Conservation (phyloP, 2,329 filamentous ascomycete species). For the Aspergillus costaricaensis region DNA sequence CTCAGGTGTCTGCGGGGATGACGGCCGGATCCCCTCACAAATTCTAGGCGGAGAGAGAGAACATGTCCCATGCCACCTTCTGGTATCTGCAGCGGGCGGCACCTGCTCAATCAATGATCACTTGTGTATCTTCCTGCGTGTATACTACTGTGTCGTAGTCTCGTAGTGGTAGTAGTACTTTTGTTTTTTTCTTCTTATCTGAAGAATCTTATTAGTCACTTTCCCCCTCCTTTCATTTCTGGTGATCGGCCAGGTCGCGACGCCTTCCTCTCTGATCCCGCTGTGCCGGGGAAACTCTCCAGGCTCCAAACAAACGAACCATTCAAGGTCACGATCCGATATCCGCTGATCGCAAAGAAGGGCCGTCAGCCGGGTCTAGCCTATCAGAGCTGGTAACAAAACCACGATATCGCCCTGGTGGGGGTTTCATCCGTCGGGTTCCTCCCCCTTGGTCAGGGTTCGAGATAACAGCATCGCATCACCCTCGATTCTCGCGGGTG, state of each 20-base stretch:
- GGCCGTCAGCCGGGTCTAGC: constrained; percentile 17
- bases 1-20: not conserved
- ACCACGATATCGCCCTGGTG: constrained; percentile 20
- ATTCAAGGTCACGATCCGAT: constrained; percentile 13
- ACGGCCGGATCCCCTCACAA: not conserved
- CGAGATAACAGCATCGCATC: constrained; percentile 8
- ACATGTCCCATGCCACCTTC: not conserved
- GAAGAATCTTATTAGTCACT: constrained; percentile 11
- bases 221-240: constrained; percentile 5
- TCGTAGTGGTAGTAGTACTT: constrained; percentile 12
- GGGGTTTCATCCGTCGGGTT: constrained; percentile 9
- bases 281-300: not conserved
- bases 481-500: not conserved
- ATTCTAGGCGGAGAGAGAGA: not conserved
- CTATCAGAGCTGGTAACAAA: constrained; percentile 18
- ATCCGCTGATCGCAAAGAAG: constrained; percentile 20
- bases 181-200: constrained; percentile 15
- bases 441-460: not conserved
- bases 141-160: no score
- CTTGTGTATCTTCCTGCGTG: no score
- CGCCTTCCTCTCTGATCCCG: constrained; percentile 7
- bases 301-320: not conserved
- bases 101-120: not conserved
- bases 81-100: not conserved
- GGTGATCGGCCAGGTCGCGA: constrained; percentile 1